A percentile compares a stretch with the other conserved stretches of the same genome.
Evolutionary conservation across 495 filamentous ascomycete genomes (phyloP).

Genomic region (Ascodesmis nigricans): DNA sequence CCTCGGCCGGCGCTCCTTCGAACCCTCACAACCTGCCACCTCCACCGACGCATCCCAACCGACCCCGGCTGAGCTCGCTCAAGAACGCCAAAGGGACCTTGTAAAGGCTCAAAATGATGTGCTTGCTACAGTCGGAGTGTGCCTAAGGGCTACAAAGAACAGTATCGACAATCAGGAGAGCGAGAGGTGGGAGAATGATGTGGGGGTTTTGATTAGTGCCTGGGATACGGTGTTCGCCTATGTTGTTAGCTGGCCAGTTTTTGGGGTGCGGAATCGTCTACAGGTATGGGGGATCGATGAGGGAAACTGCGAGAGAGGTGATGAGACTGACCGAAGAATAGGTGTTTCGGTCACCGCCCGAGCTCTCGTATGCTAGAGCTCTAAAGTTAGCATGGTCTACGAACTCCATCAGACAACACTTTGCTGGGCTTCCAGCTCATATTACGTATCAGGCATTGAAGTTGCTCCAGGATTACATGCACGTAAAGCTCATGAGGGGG

Average conservation of each 20-base stretch:
- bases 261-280: constrained; percentile 18
- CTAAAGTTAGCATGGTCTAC: constrained; percentile 12
- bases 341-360: neutral
- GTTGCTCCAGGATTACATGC: constrained; percentile 14
- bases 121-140: constrained; percentile 20
- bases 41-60: constrained; percentile 9
- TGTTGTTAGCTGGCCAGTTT: constrained; percentile 17
- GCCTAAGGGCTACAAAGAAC: constrained; percentile 17
- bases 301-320: constrained; percentile 1
- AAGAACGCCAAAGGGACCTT: constrained; percentile 17
- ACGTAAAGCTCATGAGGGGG: constrained; percentile 10
- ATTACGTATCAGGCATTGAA: constrained; percentile 15
- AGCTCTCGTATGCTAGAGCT: constrained; percentile 14
- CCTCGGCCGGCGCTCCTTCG: constrained; percentile 19
- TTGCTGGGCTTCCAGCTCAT: constrained; percentile 21
- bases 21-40: constrained; percentile 11
- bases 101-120: constrained; percentile 22
- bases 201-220: constrained; percentile 13
- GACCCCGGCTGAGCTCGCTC: constrained; percentile 12
- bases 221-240: constrained; percentile 18
- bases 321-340: too few species aligned
- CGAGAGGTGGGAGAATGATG: constrained; percentile 19
- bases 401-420: constrained; percentile 14
- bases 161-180: constrained; percentile 10
- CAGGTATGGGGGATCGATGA: constrained; percentile 9